Evolutionary conservation across 169 alveolate genomes (phyloP), one percentile per base, ranked within the genome.

Genomic region (Ichthyophthirius multifiliis): DNA sequence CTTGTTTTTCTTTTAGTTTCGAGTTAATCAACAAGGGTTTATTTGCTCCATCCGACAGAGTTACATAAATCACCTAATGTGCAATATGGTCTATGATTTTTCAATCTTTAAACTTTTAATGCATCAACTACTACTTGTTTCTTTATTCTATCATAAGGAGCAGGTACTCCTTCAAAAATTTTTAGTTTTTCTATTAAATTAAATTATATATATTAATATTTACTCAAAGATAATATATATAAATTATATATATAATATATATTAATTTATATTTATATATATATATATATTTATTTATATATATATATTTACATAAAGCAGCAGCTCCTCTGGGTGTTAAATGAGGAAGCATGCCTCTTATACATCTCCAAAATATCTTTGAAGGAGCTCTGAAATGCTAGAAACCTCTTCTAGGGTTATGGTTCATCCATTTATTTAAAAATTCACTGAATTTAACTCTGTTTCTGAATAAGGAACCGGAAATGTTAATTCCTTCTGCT

Each of bases 301-400:
- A n/a, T n/a, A n/a, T 20, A 15, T 55, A n/a, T 37, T 34, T 67
- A 43, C 91, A 90, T 67, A 99, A 93, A 43, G 99, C 99, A 65
- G 97, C 96, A 78, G 97, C 97, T 43, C 99, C 99, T 76, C 98
- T 95, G 78, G 98, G 92, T 30, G 99, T 97, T 91, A 98, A 98
- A 90, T 98, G 99, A 16, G 99, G 99, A 73, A 98, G 85, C 99
- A 99, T 99, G 74, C 99, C 99, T 67, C 99, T 96, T 71, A 98
- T 97, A 65, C 97, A 95, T 89, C 99, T 96, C 99, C 99, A 98
- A 91, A 99, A 94, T 64, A 98, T 96, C 87, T 97, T 98, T 27
- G 99, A 92, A 34, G 99, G 99, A 41, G 98, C 96, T 79, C 99
- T 94, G 89, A 90, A 93, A 93, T 99, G 99, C 41, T 67, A 44